These are phyloP conservation scores for Lodderomyces metapsilosis DNA, from an alignment of 1,139 yeast genomes.

Conservation along the genomic window DNA sequence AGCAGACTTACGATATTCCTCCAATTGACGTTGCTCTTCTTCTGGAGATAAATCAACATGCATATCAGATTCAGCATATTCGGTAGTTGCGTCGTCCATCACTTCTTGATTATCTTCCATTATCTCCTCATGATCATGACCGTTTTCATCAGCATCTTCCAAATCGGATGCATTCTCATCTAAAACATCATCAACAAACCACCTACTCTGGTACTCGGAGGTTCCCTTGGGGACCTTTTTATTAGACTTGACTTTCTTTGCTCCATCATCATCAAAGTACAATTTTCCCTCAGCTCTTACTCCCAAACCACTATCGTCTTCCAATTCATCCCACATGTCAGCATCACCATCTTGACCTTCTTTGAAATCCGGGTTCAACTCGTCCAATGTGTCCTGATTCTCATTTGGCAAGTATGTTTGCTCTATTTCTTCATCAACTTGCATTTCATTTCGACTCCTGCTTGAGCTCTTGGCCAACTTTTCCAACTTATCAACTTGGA, in stretches of 20 bases:
- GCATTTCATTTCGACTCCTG: constrained; percentile 25
- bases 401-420: constrained; percentile 46
- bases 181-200: constrained; percentile 68
- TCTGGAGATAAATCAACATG: constrained; percentile 76
- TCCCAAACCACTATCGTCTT: constrained; percentile 29
- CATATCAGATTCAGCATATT: constrained; percentile 54
- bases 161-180: constrained; percentile 52
- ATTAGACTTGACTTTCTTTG: constrained; percentile 26
- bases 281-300: constrained; percentile 72
- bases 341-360: constrained; percentile 39
- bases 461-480: constrained; percentile 25
- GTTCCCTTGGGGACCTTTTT: constrained; percentile 77
- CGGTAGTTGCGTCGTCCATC: constrained; percentile 41
- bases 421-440: constrained; percentile 19
- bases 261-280: constrained; percentile 49
- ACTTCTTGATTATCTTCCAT: constrained; percentile 19
- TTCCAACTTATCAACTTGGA: constrained; percentile 69
- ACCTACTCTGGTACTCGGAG: constrained; percentile 90
- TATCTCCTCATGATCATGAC: constrained; percentile 39
- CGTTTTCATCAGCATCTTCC: constrained; percentile 26
- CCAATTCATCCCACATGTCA: constrained; percentile 25
- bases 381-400: constrained; percentile 65
- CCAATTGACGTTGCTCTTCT: constrained; percentile 78
- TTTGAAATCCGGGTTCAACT: constrained; percentile 59
- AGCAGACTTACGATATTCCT: constrained; percentile 64